Evolutionary conservation across 2,329 filamentous ascomycete species (phyloP), one percentile per base, ranked within the genome.

Genomic region (Acephala macrosclerotiorum): DNA sequence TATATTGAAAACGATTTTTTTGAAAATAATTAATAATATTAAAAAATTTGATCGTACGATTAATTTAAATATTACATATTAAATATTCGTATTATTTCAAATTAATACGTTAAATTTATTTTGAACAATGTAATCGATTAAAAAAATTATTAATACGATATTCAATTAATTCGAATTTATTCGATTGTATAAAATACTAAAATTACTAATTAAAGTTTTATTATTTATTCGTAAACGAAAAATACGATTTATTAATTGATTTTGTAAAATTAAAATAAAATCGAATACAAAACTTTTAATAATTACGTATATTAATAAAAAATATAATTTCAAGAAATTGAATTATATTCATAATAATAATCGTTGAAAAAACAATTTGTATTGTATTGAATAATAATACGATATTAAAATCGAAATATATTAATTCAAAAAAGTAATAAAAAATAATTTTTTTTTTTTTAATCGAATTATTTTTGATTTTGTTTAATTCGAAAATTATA

Each of bases 31-130:
- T n/a, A n/a, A n/a, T n/a, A n/a, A n/a, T 45, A 57, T 60, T 4
- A 29, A 64, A 14, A 45, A 42, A 65, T 51, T 71, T 57, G 68
- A 67, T 64, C 35, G 64, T 55, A 64, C 64, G 20, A 70, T 45
- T 22, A 68, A 67, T 16, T 65, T 62, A 70, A 71, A 70, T 56
- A 71, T 60, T 0, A 38, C 35, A 67, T 16, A 36, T 61, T 64
- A 71, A 60, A 69, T 68, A 60, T 71, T 58, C 59, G 63, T 61
- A 58, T 71, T 40, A 68, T 67, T 71, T n/a, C n/a, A n/a, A n/a
- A n/a, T n/a, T n/a, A n/a, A n/a, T n/a, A n/a, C n/a, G n/a, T n/a
- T n/a, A n/a, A 63, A 61, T 61, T 66, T 58, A 64, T 69, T 68
- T 57, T 51, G 63, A 11, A 71, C 51, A 69, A 71, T 68, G 1